phyloP scores from a whole-genome alignment of 305 asterid genomes.

The Withania somnifera region DNA sequence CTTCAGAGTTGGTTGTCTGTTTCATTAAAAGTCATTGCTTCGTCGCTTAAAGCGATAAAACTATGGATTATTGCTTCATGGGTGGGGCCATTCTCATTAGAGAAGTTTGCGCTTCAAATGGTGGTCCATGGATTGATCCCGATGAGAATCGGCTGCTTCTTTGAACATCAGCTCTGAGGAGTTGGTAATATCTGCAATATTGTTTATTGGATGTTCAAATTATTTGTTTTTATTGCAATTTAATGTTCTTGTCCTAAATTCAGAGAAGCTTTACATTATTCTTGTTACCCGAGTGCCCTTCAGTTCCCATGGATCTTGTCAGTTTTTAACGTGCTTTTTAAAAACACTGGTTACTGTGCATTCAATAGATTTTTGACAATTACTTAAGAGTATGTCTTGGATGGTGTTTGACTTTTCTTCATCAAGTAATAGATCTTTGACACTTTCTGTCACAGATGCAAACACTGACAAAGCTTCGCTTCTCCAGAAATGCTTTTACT shows the following conservation, averaged over 20 bases:
- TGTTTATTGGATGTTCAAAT: background rate
- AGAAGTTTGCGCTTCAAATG: background rate
- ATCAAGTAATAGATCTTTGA: background rate
- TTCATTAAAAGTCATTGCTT: background rate
- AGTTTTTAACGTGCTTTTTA: background rate
- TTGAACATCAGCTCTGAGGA: background rate
- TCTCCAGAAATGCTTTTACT: conserved; percentile 60
- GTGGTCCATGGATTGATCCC: background rate
- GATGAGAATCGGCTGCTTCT: background rate
- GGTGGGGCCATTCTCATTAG: background rate
- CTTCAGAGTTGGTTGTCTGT: background rate
- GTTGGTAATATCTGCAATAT: background rate
- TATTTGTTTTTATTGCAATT: background rate
- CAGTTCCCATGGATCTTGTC: background rate
- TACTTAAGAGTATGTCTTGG: background rate
- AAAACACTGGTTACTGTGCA: background rate
- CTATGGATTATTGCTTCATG: background rate
- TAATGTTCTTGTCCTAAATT: background rate
- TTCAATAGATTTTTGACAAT: background rate
- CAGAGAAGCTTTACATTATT: background rate
- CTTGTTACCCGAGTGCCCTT: background rate
- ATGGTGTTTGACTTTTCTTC: background rate
- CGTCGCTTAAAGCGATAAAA: background rate
- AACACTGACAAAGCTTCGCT: conserved; percentile 92
- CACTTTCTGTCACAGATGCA: conserved; percentile 45